Conservation (phyloP, 2,329 filamentous ascomycete species). For the Diaporthe sp. region DNA sequence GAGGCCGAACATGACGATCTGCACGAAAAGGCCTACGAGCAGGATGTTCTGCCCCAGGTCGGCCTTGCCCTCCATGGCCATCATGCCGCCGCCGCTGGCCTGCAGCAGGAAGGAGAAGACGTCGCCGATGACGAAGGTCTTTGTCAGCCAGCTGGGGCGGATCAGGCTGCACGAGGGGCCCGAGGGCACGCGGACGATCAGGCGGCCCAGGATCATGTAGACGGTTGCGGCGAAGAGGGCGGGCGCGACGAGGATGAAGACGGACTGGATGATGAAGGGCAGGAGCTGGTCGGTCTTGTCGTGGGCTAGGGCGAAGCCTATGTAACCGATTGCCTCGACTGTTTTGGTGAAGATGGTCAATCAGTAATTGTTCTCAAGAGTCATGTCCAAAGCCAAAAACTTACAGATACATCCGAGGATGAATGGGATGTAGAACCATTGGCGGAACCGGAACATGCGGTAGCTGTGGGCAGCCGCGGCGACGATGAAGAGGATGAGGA, state of each 20-base stretch:
- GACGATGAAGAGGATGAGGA: conserved; percentile 57
- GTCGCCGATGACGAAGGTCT: conserved; percentile 69
- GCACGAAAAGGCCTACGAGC: conserved; percentile 68
- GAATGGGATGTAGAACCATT: conserved; percentile 67
- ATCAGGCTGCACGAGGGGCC: conserved; percentile 51
- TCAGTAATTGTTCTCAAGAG: neutral
- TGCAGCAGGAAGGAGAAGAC: conserved; percentile 67
- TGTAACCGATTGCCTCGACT: conserved; percentile 61
- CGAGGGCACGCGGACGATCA: conserved; percentile 56
- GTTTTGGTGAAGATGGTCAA: conserved; percentile 38
- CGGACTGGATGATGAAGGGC: conserved; percentile 58
- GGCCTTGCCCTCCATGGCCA: conserved; percentile 43
- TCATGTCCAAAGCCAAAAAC: conserved; percentile 44
- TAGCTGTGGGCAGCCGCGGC: conserved; percentile 56
- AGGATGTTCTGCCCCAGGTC: conserved; percentile 65
- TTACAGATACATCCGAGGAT: conserved; percentile 62
- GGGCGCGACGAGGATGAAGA: conserved; percentile 62
- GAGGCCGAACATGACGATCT: conserved; percentile 69
- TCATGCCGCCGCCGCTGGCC: conserved; percentile 58
- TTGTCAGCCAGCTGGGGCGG: conserved; percentile 60
- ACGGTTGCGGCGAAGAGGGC: conserved; percentile 64
- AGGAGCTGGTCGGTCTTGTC: conserved; percentile 50
- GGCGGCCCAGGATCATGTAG: conserved; percentile 64
- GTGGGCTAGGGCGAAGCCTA: conserved; percentile 49
- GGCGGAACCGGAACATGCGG: conserved; percentile 58